Evolutionary conservation across 805 yeast genomes (phyloP).

Genomic region (Kurtzmaniella fragi): DNA sequence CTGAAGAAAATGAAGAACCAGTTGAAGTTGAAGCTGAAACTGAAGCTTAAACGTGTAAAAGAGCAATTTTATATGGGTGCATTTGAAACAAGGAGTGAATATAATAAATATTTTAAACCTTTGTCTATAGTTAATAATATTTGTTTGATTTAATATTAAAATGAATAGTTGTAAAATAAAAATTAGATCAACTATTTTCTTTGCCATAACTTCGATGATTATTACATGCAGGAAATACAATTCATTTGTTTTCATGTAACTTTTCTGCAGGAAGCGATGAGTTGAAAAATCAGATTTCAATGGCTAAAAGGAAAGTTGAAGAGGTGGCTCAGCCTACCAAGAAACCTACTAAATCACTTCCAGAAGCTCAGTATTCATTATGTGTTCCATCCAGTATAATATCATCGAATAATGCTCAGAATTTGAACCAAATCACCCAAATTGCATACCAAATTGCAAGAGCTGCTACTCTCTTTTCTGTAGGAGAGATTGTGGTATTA

Average conservation of each 20-base stretch:
- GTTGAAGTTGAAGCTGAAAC: neutral
- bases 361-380: slow-evolving; percentile 42
- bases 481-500: slow-evolving; percentile 69
- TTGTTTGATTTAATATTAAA: too few species aligned
- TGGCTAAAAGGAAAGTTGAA: slow-evolving; percentile 23
- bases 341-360: slow-evolving; percentile 22
- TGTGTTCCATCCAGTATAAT: slow-evolving; percentile 73
- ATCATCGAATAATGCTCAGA: slow-evolving; percentile 48
- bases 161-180: too few species aligned
- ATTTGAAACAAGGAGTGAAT: too few species aligned
- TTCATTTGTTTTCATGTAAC: too few species aligned
- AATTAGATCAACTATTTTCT: too few species aligned
- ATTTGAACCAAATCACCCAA: slow-evolving; percentile 68
- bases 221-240: too few species aligned
- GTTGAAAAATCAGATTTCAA: neutral
- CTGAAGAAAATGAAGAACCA: slow-evolving; percentile 33
- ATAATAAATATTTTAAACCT: too few species aligned
- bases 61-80: too few species aligned
- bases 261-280: too few species aligned
- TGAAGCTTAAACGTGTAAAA: slow-evolving; percentile 3
- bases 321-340: slow-evolving; percentile 17
- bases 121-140: too few species aligned
- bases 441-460: slow-evolving; percentile 76
- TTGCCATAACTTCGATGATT: too few species aligned
- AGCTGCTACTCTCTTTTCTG: slow-evolving; percentile 62